Evolutionary conservation across 192 early-diverging fungal genomes (phyloP).

Genomic region (Umbelopsis ramanniana): DNA sequence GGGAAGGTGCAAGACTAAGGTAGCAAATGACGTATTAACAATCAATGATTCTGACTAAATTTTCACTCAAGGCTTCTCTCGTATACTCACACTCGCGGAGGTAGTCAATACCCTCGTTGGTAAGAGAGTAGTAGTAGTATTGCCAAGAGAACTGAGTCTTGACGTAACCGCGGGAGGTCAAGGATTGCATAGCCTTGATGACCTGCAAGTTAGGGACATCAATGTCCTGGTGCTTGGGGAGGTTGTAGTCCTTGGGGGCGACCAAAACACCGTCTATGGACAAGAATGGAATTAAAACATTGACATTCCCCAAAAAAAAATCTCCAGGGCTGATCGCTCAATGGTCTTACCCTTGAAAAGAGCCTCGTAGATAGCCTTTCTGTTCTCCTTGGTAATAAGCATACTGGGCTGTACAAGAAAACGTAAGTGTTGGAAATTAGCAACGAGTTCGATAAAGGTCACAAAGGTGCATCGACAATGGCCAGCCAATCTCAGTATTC

Average conservation of each 20-base stretch:
- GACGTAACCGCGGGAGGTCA: slow-evolving; percentile 92
- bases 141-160: slow-evolving; percentile 99
- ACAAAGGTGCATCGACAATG: background rate
- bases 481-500: slow-evolving; percentile 2
- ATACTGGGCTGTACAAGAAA: slow-evolving; percentile 20
- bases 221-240: slow-evolving; percentile 93
- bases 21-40: background rate
- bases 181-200: slow-evolving; percentile 98
- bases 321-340: slow-evolving; percentile 30
- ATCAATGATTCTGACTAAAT: background rate
- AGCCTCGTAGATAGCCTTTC: slow-evolving; percentile 95
- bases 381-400: slow-evolving; percentile 76
- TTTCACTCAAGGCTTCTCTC: background rate
- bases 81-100: slow-evolving; percentile 73
- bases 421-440: slow-evolving; percentile 13
- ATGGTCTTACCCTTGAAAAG: slow-evolving; percentile 77
- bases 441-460: background rate
- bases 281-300: background rate
- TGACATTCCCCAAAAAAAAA: background rate
- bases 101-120: slow-evolving; percentile 97
- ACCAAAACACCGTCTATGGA: slow-evolving; percentile 92
- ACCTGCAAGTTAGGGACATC: slow-evolving; percentile 98
- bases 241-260: slow-evolving; percentile 99
- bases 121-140: slow-evolving; percentile 99
- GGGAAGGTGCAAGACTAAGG: slow-evolving; percentile 89